Evolutionary conservation across 129 eudicot species (phyloP).

Genomic region (Lactuca saligna): DNA sequence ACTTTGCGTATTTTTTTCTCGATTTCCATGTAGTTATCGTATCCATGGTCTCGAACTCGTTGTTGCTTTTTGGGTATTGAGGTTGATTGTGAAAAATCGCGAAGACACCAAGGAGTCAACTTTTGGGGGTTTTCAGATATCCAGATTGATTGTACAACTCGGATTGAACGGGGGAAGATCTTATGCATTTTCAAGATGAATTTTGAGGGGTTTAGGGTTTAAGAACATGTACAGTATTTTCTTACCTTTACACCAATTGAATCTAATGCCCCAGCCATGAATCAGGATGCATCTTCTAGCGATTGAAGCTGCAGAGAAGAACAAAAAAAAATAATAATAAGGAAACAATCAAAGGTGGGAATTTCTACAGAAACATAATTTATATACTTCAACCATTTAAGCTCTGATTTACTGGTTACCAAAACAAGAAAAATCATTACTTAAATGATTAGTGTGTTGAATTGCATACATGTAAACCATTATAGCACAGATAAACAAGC

Average conservation of each 20-base stretch:
- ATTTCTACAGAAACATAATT: not conserved
- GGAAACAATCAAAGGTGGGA: no score
- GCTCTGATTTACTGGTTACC: no score
- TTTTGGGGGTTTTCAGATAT: conserved; percentile 15
- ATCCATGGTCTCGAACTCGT: conserved; percentile 82
- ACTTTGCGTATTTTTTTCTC: conserved; percentile 84
- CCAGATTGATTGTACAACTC: conserved; percentile 6
- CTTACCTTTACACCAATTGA: conserved; percentile 19
- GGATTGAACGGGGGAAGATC: conserved; percentile 21
- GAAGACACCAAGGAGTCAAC: conserved; percentile 4
- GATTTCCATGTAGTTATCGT: conserved; percentile 85
- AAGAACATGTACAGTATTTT: not conserved
- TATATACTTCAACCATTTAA: not conserved
- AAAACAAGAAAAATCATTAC: no score
- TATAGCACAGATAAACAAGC: no score
- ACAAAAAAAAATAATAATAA: not conserved
- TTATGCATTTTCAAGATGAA: conserved; percentile 12
- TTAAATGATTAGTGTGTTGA: no score
- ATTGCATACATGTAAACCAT: no score
- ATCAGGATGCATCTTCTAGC: conserved; percentile 28
- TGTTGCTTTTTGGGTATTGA: conserved; percentile 76
- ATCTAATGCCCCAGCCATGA: conserved; percentile 32
- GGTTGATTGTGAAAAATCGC: conserved; percentile 70
- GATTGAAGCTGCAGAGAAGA: conserved; percentile 32
- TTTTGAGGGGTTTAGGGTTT: conserved; percentile 35